Conservation (phyloP, 495 filamentous ascomycete genomes). For the Penicillium lividum region DNA sequence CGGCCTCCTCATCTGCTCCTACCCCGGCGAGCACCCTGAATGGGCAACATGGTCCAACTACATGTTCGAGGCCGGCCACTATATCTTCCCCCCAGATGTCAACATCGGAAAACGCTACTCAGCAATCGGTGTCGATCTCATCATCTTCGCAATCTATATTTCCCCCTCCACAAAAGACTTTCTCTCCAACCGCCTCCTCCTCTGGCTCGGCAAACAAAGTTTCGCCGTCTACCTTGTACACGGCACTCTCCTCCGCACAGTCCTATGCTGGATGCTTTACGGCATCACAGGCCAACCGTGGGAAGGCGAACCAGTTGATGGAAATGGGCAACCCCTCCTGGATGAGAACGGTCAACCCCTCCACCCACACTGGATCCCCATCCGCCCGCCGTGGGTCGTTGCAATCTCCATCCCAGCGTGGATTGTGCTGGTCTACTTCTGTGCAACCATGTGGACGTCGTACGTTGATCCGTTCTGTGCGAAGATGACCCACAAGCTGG, state of each 20-base stretch:
- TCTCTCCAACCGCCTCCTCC: slow-evolving; percentile 56
- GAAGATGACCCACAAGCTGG: slow-evolving; percentile 58
- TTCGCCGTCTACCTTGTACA: slow-evolving; percentile 72
- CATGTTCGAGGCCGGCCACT: slow-evolving; percentile 45
- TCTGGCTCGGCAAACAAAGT: slow-evolving; percentile 67
- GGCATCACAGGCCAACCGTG: slow-evolving; percentile 54
- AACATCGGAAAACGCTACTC: slow-evolving; percentile 54
- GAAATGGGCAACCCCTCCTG: slow-evolving; percentile 32
- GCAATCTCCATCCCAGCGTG: slow-evolving; percentile 54
- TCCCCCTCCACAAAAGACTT: slow-evolving; percentile 56
- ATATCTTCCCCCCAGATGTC: slow-evolving; percentile 57
- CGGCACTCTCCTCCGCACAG: slow-evolving; percentile 61
- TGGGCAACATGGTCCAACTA: slow-evolving; percentile 59
- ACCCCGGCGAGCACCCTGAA: slow-evolving; percentile 59
- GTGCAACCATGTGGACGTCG: slow-evolving; percentile 60
- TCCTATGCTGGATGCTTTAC: slow-evolving; percentile 66
- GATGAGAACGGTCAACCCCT: slow-evolving; percentile 49
- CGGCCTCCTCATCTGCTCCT: slow-evolving; percentile 59
- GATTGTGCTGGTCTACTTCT: slow-evolving; percentile 56
- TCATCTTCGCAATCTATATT: slow-evolving; percentile 58
- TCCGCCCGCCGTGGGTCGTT: slow-evolving; percentile 43
- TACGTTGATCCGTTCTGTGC: slow-evolving; percentile 68
- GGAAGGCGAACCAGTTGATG: slow-evolving; percentile 30
- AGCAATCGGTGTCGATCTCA: slow-evolving; percentile 59
- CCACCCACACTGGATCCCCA: slow-evolving; percentile 32